These are phyloP conservation scores for Cytospora paraplurivora DNA, from an alignment of 2,329 filamentous ascomycete species.

Conservation along the genomic window DNA sequence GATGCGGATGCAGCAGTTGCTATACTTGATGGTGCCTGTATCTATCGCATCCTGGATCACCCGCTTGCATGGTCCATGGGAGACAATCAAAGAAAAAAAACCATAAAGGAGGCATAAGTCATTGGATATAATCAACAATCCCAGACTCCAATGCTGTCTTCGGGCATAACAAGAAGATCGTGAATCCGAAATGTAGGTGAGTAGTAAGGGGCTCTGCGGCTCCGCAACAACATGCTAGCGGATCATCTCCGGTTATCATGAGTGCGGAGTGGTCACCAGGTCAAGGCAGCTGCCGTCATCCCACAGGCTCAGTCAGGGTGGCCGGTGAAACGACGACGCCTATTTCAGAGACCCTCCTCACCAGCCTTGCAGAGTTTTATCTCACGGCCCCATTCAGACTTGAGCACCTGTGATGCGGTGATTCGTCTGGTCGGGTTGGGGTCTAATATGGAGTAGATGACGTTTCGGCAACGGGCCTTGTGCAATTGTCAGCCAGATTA, in stretches of 20 bases:
- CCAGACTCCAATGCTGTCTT: constrained; percentile 27
- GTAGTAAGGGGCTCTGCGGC: constrained; percentile 15
- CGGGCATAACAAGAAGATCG: constrained; percentile 20
- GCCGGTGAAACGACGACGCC: constrained; percentile 34
- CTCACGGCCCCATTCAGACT: constrained; percentile 97
- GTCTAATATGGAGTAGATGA: constrained; percentile 98
- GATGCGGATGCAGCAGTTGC: neutral
- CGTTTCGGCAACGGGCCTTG: constrained; percentile 94
- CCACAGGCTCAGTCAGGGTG: constrained; percentile 14
- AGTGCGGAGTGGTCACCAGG: constrained; percentile 25
- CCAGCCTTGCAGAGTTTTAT: constrained; percentile 97
- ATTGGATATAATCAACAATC: constrained; percentile 22
- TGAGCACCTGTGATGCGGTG: constrained; percentile 93
- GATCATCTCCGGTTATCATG: constrained; percentile 17
- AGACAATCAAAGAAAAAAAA: neutral
- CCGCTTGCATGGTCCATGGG: constrained; percentile 3
- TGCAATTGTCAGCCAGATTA: neutral
- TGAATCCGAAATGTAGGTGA: constrained; percentile 16
- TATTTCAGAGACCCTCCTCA: constrained; percentile 80
- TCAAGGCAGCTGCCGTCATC: constrained; percentile 29
- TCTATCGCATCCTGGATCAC: constrained; percentile 7
- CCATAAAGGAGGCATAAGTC: constrained; percentile 20
- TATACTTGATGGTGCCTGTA: constrained; percentile 15
- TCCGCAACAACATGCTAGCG: constrained; percentile 18
- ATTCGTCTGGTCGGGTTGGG: constrained; percentile 91